These are phyloP conservation scores for Diaporthe eres DNA, from an alignment of 2,329 filamentous ascomycete genomes.

Conservation along the genomic window DNA sequence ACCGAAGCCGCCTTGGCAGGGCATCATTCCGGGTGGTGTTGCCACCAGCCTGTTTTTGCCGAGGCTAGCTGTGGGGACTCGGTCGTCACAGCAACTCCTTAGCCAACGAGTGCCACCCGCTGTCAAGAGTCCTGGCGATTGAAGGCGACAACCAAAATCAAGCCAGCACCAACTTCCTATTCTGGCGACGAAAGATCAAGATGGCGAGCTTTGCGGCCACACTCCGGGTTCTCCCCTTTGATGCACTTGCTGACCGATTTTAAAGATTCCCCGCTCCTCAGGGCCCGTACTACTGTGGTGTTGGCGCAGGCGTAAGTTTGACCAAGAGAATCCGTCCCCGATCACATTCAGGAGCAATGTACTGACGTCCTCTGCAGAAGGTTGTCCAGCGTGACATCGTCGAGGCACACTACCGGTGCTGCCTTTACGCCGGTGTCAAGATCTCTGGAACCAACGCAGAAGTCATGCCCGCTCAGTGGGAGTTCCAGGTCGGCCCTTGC, in stretches of 20 bases:
- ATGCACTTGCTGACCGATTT: not conserved
- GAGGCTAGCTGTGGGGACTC: conserved; percentile 16
- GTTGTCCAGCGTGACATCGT: conserved; percentile 99
- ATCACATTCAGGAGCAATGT: not conserved
- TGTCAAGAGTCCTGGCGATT: conserved; percentile 10
- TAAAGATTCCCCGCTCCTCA: conserved; percentile 90
- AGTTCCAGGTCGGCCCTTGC: conserved; percentile 96
- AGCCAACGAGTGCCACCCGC: not conserved
- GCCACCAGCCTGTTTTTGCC: conserved; percentile 8
- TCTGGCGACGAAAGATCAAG: not conserved
- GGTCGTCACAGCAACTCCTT: not conserved
- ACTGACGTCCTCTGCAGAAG: conserved; percentile 65
- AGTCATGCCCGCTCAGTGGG: conserved; percentile 98
- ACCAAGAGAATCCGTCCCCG: no score
- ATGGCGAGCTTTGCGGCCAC: conserved; percentile 2
- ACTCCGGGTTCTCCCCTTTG: no score
- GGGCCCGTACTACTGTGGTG: conserved; percentile 98
- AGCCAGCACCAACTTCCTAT: not conserved
- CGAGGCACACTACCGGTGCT: conserved; percentile 81
- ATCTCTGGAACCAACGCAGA: conserved; percentile 99
- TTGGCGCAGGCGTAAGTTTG: conserved; percentile 77
- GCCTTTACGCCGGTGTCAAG: conserved; percentile 88
- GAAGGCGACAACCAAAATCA: not conserved
- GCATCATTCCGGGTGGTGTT: not conserved
- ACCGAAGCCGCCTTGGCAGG: not conserved